Evolutionary conservation across 352 stramenopile genomes (phyloP), one percentile per base, ranked within the genome.

Genomic region (Globisporangium cederbergense): DNA sequence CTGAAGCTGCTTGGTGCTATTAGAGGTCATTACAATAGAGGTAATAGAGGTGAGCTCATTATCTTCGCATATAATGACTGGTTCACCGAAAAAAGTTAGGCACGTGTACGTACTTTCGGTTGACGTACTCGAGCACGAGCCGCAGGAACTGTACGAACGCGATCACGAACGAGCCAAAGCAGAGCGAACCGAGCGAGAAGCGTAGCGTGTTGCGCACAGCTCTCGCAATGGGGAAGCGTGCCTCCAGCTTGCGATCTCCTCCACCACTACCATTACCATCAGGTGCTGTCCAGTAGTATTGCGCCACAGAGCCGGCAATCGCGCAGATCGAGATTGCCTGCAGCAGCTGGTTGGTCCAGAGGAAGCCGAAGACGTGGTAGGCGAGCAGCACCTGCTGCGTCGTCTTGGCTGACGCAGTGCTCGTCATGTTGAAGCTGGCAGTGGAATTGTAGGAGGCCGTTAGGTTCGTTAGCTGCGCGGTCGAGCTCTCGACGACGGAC

Each of bases 301-400:
- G 90, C 10, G 84, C 83, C 36, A 97, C 77, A 4, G 91, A 80
- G 55, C 98, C 90, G 9, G 96, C 93, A 58, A 99, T 85, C 25
- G 91, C 81, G 58, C 98, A 97, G 64, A 98, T 87, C 40, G 95
- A 97, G 72, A 99, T 77, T 4, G 96, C 97, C 16, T 98, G 81
- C 53, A 99, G 83, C 50, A 99, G 97, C 69, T 98, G 87, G 43
- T 95, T 97, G 1, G 91, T 97, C 97, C 97, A 99, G 60, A 99
- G 93, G 51, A 97, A 98, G 49, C 87, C 89, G 71, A 99, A 99
- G n/a, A 99, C 62, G 57, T 94, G 85, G 60, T 89, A 95, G 18
- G 68, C 73, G 4, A 91, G 78, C 46, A 88, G 64, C 3, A 79
- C 70, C 45, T 86, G 81, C 68, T 88, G 83, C 32, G 80, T 60